Conservation (phyloP, 2,329 filamentous ascomycete species). For the Aspergillus floridensis region DNA sequence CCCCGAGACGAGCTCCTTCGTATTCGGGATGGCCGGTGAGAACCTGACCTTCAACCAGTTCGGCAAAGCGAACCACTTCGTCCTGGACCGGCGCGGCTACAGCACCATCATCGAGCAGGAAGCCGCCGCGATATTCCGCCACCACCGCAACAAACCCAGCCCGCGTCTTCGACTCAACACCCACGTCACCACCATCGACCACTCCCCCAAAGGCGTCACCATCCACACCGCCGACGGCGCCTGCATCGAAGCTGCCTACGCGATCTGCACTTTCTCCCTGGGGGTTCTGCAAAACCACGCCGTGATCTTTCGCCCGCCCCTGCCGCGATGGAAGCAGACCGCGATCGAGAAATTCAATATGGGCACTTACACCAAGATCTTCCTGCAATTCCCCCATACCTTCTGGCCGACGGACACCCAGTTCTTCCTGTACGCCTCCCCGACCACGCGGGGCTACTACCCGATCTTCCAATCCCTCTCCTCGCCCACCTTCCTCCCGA, state of each 20-base stretch:
- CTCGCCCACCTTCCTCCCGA: constrained; percentile 56
- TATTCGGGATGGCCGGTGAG: constrained; percentile 55
- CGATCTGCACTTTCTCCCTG: constrained; percentile 65
- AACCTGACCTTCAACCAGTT: constrained; percentile 64
- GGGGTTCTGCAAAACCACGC: constrained; percentile 64
- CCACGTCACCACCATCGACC: constrained; percentile 54
- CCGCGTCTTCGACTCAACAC: constrained; percentile 58
- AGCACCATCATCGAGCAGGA: constrained; percentile 57
- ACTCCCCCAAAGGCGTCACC: constrained; percentile 53
- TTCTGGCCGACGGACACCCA: constrained; percentile 62
- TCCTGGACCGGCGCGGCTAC: constrained; percentile 61
- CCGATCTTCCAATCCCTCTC: constrained; percentile 65
- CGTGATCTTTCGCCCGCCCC: constrained; percentile 56
- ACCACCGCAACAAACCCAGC: constrained; percentile 42
- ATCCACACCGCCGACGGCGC: constrained; percentile 54
- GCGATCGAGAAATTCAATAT: constrained; percentile 65
- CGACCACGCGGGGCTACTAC: constrained; percentile 51
- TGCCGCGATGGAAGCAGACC: constrained; percentile 64
- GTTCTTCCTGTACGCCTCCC: constrained; percentile 55
- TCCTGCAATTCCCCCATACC: constrained; percentile 64
- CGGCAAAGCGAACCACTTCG: constrained; percentile 61
- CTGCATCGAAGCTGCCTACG: constrained; percentile 60
- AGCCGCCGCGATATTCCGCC: constrained; percentile 56
- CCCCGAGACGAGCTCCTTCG: constrained; percentile 56
- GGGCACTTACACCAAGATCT: constrained; percentile 72